Conservation (phyloP, 73 alveolate species). For the Blepharisma japonicum region DNA sequence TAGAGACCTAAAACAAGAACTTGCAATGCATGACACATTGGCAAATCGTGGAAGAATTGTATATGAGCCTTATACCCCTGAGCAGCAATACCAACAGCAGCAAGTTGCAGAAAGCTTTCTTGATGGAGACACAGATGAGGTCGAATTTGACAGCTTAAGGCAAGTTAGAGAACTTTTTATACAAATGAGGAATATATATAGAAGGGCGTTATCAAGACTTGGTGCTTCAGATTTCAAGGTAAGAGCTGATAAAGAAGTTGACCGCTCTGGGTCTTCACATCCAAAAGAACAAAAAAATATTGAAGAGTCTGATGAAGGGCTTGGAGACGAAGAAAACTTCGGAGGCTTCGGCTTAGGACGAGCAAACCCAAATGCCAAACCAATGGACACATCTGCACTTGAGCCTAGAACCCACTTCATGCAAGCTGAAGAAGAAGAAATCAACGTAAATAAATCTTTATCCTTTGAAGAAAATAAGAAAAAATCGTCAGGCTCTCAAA, state of each 20-base stretch:
- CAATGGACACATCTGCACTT: slow-evolving; percentile 60
- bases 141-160: slow-evolving; percentile 82
- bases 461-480: slow-evolving; percentile 39
- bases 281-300: slow-evolving; percentile 41
- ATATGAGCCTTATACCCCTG: slow-evolving; percentile 98
- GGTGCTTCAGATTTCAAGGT: slow-evolving; percentile 51
- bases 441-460: slow-evolving; percentile 43
- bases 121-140: slow-evolving; percentile 87
- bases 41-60: slow-evolving; percentile 94
- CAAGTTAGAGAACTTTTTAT: slow-evolving; percentile 91
- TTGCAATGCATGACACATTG: slow-evolving; percentile 99
- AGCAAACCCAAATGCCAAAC: slow-evolving; percentile 77
- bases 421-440: slow-evolving; percentile 42
- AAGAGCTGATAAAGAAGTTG: slow-evolving; percentile 49
- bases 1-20: slow-evolving; percentile 96
- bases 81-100: slow-evolving; percentile 62
- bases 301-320: slow-evolving; percentile 64
- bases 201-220: slow-evolving; percentile 67
- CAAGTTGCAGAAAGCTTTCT: slow-evolving; percentile 73
- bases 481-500: slow-evolving; percentile 31
- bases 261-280: slow-evolving; percentile 28
- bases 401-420: slow-evolving; percentile 44
- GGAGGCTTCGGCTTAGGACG: slow-evolving; percentile 78
- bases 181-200: slow-evolving; percentile 82
- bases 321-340: slow-evolving; percentile 67